Evolutionary conservation across 805 yeast species (phyloP).

Genomic region (Lachancea thermotolerans): DNA sequence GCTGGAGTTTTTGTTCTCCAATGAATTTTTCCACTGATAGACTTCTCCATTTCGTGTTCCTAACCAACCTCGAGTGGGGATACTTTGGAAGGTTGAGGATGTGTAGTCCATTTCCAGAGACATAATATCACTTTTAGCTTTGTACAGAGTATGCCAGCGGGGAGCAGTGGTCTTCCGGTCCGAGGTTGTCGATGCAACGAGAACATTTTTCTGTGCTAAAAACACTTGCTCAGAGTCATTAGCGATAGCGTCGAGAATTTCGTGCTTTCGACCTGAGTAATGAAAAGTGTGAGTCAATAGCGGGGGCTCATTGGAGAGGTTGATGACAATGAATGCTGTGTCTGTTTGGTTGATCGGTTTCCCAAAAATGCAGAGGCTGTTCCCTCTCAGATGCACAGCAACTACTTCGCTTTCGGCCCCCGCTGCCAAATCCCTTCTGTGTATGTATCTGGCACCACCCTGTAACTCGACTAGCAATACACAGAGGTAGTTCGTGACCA

Average conservation of each 20-base stretch:
- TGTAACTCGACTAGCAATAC: background rate
- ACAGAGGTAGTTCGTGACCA: background rate
- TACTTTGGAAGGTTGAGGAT: background rate
- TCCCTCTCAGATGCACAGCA: background rate
- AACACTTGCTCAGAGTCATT: background rate
- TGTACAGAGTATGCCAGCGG: background rate
- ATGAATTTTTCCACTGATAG: background rate
- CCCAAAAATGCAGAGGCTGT: background rate
- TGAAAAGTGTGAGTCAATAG: background rate
- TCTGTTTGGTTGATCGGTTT: background rate
- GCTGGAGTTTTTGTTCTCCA: background rate
- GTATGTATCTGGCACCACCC: background rate
- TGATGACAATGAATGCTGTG: background rate
- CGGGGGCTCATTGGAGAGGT: background rate
- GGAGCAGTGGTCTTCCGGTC: background rate
- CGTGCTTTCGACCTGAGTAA: background rate
- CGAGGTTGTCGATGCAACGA: background rate
- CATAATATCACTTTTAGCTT: conserved; percentile 1
- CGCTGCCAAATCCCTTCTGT: too few relatives aligned
- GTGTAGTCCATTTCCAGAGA: background rate
- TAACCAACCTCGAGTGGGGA: conserved; percentile 1
- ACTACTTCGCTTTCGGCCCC: background rate
- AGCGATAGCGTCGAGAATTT: conserved; percentile 1
- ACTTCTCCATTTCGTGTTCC: conserved; percentile 2
- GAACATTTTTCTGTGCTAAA: background rate